Conservation (phyloP, 176 grass and related monocot genomes). For the Oryza brachyantha region DNA sequence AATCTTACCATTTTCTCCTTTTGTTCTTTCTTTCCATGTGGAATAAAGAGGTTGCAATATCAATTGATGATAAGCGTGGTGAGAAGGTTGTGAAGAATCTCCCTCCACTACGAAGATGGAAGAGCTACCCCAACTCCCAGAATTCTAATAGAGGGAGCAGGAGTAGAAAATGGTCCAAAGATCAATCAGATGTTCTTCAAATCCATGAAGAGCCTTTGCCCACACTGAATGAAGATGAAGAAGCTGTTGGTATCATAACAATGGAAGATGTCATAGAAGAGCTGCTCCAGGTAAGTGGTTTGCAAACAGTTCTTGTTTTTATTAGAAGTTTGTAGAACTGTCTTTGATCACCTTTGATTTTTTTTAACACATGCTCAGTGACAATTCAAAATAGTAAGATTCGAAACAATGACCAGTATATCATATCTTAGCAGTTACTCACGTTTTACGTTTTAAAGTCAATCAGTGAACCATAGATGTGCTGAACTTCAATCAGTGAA, state of each 20-base stretch:
- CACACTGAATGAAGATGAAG: constrained; percentile 69
- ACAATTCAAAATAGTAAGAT: background rate
- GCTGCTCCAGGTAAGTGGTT: constrained; percentile 71
- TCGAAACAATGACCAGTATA: background rate
- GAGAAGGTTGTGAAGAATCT: constrained; percentile 47
- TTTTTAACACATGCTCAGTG: background rate
- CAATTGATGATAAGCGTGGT: constrained; percentile 48
- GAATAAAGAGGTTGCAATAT: constrained; percentile 57
- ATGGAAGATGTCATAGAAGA: constrained; percentile 99
- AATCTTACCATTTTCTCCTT: background rate
- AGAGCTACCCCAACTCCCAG: constrained; percentile 60
- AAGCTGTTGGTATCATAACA: constrained; percentile 86
- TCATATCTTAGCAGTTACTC: background rate
- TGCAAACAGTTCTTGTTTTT: background rate
- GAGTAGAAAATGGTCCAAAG: constrained; percentile 66
- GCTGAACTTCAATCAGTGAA: too few species aligned
- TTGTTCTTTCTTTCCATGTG: background rate
- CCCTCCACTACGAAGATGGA: constrained; percentile 43
- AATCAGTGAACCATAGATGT: background rate
- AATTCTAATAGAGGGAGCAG: constrained; percentile 43
- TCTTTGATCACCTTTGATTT: background rate
- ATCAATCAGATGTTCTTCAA: constrained; percentile 57
- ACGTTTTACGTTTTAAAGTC: too few species aligned
- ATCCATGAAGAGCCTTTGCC: constrained; percentile 59
- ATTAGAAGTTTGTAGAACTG: background rate